Evolutionary conservation across 2,329 filamentous ascomycete genomes (phyloP).

Genomic region (Fusarium hainanense): DNA sequence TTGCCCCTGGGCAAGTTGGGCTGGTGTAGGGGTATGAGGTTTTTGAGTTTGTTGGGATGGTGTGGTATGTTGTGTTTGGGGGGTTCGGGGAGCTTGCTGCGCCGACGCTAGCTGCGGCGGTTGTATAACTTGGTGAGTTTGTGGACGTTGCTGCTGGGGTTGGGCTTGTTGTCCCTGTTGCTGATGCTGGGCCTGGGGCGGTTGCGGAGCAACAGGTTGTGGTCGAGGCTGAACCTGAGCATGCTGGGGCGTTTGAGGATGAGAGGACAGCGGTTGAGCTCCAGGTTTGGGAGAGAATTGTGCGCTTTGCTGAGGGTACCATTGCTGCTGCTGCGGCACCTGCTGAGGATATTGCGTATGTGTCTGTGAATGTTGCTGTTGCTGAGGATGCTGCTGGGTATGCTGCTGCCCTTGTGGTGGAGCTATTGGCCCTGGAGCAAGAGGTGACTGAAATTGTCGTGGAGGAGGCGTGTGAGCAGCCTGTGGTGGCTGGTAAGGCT

Average conservation of each 20-base stretch:
- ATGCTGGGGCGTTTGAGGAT: conserved; percentile 38
- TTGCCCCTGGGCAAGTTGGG: conserved; percentile 25
- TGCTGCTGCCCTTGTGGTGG: conserved; percentile 38
- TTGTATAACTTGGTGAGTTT: conserved; percentile 29
- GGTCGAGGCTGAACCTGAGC: conserved; percentile 39
- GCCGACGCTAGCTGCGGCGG: conserved; percentile 28
- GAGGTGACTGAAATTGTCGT: conserved; percentile 43
- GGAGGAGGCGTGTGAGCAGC: conserved; percentile 41
- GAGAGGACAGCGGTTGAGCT: conserved; percentile 38
- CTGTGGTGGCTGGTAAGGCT: conserved; percentile 54
- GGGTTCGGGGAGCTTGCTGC: conserved; percentile 35
- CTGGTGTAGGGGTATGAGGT: conserved; percentile 22
- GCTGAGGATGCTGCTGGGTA: conserved; percentile 36
- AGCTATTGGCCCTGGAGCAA: conserved; percentile 38
- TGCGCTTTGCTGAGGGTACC: conserved; percentile 38
- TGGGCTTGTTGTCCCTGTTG: conserved; percentile 35
- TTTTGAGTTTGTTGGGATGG: conserved; percentile 37
- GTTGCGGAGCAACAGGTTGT: conserved; percentile 34
- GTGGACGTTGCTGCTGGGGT: conserved; percentile 33
- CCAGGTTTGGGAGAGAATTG: conserved; percentile 38
- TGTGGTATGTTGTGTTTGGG: conserved; percentile 38
- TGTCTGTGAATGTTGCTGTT: conserved; percentile 26
- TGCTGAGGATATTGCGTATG: conserved; percentile 32
- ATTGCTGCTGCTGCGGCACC: conserved; percentile 32
- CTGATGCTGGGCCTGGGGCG: conserved; percentile 35